Evolutionary conservation across 257 asterid species (phyloP).

Genomic region (Agastache rugosa): DNA sequence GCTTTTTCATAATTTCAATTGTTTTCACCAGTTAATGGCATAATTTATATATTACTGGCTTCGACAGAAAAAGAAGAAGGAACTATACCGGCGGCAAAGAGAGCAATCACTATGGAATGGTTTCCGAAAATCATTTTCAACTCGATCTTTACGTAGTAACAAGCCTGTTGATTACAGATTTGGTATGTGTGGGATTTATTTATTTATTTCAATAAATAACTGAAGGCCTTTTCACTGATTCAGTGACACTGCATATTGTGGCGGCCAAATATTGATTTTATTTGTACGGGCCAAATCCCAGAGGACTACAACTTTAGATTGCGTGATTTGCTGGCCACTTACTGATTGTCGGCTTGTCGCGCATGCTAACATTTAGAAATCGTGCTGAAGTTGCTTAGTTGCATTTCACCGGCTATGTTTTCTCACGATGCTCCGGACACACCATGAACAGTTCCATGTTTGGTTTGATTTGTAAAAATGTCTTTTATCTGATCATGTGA

Average conservation of each 20-base stretch:
- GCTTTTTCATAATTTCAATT: background rate
- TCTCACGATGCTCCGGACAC: constrained; percentile 16
- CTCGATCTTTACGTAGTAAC: constrained; percentile 66
- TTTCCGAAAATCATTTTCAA: constrained; percentile 48
- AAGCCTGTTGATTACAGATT: constrained; percentile 67
- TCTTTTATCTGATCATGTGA: constrained; percentile 1
- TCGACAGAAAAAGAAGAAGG: constrained; percentile 74
- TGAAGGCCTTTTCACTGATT: constrained; percentile 7
- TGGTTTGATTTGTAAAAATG: background rate
- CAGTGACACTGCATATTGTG: background rate
- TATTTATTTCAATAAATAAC: background rate
- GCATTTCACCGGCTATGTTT: constrained; percentile 1
- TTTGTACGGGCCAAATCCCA: constrained; percentile 5
- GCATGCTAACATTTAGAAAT: background rate
- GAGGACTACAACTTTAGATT: constrained; percentile 16
- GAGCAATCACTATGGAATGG: constrained; percentile 47
- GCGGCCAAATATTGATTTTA: constrained; percentile 3
- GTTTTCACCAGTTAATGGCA: constrained; percentile 24
- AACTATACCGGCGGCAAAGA: constrained; percentile 47
- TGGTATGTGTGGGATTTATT: constrained; percentile 49
- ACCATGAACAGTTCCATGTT: background rate
- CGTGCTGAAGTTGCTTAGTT: background rate
- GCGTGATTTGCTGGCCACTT: constrained; percentile 3
- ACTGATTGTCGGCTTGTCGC: constrained; percentile 1
- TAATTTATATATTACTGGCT: constrained; percentile 34